phyloP scores from a whole-genome alignment of 129 eudicot species.

The Flaveria bidentis region DNA sequence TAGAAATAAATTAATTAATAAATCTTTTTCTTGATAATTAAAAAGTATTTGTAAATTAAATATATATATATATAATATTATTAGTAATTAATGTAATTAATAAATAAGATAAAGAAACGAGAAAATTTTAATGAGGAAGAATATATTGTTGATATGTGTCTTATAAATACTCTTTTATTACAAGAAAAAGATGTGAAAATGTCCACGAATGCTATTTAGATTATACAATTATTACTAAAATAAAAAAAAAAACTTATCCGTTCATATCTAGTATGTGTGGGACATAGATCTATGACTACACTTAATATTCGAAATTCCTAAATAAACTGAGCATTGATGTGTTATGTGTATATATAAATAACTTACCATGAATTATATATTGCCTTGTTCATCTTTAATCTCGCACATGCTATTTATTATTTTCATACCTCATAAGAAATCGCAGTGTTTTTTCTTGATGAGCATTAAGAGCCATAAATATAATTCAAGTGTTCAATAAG shows the following conservation, averaged over 20 bases:
- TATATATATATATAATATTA: too few species aligned
- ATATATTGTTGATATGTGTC: too few species aligned
- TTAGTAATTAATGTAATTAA: too few species aligned
- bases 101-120: too few species aligned
- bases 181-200: too few species aligned
- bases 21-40: too few species aligned
- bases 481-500: background rate
- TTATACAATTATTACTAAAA: too few species aligned
- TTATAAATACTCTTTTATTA: too few species aligned
- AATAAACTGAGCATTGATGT: background rate
- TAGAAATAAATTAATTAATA: too few species aligned
- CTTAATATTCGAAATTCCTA: constrained; percentile 8
- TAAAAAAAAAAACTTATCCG: background rate
- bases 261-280: background rate
- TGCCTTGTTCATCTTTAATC: background rate
- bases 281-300: background rate
- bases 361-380: background rate
- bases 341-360: background rate
- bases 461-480: background rate
- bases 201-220: too few species aligned
- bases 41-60: too few species aligned
- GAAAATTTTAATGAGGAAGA: too few species aligned
- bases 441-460: background rate
- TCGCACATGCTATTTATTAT: constrained; percentile 2
- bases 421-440: background rate